These are phyloP conservation scores for Metschnikowia santaceciliae DNA, from an alignment of 805 yeast species.

Conservation along the genomic window DNA sequence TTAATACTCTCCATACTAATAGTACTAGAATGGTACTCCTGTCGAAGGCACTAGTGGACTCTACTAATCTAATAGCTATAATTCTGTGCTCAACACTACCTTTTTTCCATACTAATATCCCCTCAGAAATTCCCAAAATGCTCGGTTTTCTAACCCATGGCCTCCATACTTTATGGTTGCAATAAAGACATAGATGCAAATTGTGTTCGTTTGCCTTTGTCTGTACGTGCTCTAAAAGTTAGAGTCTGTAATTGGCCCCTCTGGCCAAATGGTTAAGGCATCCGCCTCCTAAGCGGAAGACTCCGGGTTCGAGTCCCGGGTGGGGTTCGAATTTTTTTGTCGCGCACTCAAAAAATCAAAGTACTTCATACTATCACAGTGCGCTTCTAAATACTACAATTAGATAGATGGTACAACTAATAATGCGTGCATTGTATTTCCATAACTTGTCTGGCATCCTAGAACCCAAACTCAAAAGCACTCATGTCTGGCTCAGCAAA, in stretches of 20 bases:
- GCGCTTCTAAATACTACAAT: background rate
- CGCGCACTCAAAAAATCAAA: background rate
- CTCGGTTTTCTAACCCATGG: too few relatives aligned
- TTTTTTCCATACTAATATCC: too few relatives aligned
- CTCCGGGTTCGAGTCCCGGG: conserved; percentile 40
- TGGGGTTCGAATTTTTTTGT: conserved; percentile 22
- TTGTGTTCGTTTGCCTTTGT: fast-evolving
- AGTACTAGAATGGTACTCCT: too few relatives aligned
- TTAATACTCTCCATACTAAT: too few relatives aligned
- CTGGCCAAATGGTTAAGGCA: conserved; percentile 55
- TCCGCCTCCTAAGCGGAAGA: conserved; percentile 42
- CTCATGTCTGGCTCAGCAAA: conserved; percentile 77
- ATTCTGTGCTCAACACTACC: too few relatives aligned
- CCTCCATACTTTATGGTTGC: too few relatives aligned
- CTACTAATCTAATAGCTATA: too few relatives aligned
- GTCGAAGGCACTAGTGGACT: too few relatives aligned
- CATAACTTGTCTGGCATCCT: background rate
- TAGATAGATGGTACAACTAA: too few relatives aligned
- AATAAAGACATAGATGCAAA: too few relatives aligned
- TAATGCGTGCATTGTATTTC: too few relatives aligned
- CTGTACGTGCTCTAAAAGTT: fast-evolving
- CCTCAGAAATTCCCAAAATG: too few relatives aligned
- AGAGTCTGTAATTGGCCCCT: conserved; percentile 30
- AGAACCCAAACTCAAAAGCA: conserved; percentile 51
- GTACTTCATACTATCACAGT: background rate